Conservation (phyloP, 2,329 filamentous ascomycete species). For the Metarhizium guizhouense region DNA sequence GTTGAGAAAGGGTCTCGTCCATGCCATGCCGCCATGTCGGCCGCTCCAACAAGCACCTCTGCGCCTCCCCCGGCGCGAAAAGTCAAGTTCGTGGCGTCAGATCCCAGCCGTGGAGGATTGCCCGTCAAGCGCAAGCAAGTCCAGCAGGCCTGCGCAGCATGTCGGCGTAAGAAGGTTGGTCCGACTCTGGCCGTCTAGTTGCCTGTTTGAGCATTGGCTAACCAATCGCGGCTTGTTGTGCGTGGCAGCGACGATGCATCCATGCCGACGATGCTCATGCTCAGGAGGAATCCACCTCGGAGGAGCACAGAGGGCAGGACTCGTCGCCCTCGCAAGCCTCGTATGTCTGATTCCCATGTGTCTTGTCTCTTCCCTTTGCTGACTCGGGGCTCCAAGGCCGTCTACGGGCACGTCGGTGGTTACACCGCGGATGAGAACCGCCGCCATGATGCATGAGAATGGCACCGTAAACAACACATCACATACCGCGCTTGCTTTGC, state of each 20-base stretch:
- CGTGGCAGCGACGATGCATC: slow-evolving; percentile 31
- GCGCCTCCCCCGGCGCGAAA: slow-evolving; percentile 10
- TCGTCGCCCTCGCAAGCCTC: slow-evolving; percentile 20
- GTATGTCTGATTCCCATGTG: slow-evolving; percentile 12
- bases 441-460: slow-evolving; percentile 1
- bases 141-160: slow-evolving; percentile 46
- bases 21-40: slow-evolving; percentile 12
- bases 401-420: not conserved
- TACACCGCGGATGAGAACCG: slow-evolving; percentile 1
- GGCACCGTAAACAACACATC: not conserved
- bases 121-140: slow-evolving; percentile 53
- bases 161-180: slow-evolving; percentile 44
- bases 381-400: not conserved
- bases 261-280: slow-evolving; percentile 26
- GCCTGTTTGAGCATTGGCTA: not conserved
- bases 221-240: slow-evolving; percentile 4
- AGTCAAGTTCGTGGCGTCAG: slow-evolving; percentile 50
- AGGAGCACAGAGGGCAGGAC: slow-evolving; percentile 17
- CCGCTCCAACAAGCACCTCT: slow-evolving; percentile 6
- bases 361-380: not conserved
- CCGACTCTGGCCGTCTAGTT: not conserved
- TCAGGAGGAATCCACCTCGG: slow-evolving; percentile 17
- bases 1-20: not conserved
- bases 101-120: slow-evolving; percentile 38
- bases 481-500: not conserved